Percentiles rank a stretch among this genome's conserved stretches.
Conservation (phyloP, 345 rosid species). For the Brassica nigra region DNA sequence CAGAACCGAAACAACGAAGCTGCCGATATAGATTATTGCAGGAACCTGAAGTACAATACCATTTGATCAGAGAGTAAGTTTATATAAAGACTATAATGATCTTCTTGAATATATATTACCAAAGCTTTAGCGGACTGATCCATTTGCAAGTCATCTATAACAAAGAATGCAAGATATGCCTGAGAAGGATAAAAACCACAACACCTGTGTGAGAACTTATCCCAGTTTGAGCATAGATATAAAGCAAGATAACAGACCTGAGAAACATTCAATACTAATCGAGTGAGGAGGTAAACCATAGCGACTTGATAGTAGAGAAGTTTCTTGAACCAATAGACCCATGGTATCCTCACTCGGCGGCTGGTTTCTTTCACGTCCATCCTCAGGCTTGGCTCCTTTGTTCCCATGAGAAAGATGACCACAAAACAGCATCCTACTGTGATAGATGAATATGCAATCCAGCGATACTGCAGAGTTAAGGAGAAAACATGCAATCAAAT, state of each 20-base stretch:
- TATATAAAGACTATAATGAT: background rate
- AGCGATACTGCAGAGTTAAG: conserved; percentile 63
- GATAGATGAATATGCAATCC: conserved; percentile 89
- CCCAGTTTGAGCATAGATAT: background rate
- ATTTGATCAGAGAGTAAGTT: conserved; percentile 15
- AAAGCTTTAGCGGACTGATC: conserved; percentile 86
- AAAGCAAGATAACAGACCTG: conserved; percentile 55
- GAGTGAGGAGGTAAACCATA: conserved; percentile 78
- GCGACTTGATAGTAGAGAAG: conserved; percentile 91
- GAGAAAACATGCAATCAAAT: conserved; percentile 21
- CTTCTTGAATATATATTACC: conserved; percentile 48
- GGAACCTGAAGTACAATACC: conserved; percentile 60
- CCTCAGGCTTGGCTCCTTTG: conserved; percentile 78
- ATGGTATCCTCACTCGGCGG: conserved; percentile 61
- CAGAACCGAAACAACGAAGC: conserved; percentile 76
- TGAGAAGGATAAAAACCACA: conserved; percentile 37
- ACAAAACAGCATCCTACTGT: conserved; percentile 85
- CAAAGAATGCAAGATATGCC: conserved; percentile 96
- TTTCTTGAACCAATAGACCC: conserved; percentile 91
- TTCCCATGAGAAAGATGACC: conserved; percentile 73
- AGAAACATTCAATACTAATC: conserved; percentile 85
- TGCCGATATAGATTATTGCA: conserved; percentile 82
- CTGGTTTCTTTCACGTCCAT: conserved; percentile 41
- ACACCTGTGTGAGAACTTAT: conserved; percentile 18
- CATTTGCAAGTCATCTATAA: conserved; percentile 81